phyloP scores from a whole-genome alignment of 352 stramenopile genomes.

The Globisporangium mamillatum region DNA sequence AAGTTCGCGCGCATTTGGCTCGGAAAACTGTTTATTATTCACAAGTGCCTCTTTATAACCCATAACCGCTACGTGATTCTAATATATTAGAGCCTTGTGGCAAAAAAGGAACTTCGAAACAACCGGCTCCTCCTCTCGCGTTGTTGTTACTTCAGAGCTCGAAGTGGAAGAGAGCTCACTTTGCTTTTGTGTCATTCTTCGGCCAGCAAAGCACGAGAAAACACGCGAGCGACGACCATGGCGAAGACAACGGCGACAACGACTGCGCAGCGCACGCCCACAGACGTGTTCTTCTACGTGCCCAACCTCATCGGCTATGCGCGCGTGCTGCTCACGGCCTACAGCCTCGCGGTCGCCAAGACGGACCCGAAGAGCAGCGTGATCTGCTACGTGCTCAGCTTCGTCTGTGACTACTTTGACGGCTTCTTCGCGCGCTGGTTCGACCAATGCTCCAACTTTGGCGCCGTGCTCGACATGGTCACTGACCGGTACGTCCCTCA shows the following conservation, averaged over 20 bases:
- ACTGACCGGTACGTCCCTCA: conserved; percentile 81
- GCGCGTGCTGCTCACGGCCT: conserved; percentile 84
- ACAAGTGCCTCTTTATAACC: too few relatives aligned
- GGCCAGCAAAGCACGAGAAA: background rate
- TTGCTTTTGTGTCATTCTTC: background rate
- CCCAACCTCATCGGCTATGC: conserved; percentile 96
- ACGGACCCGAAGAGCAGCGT: conserved; percentile 68
- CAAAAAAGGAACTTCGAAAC: conserved; percentile 1
- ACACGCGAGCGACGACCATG: conserved; percentile 6
- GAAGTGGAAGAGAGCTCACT: background rate
- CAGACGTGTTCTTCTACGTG: conserved; percentile 93
- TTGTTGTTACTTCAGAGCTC: background rate
- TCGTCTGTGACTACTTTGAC: conserved; percentile 98
- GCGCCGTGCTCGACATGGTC: conserved; percentile 97
- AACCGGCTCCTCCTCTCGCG: conserved; percentile 2
- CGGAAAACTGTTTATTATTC: too few relatives aligned
- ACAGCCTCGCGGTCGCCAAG: conserved; percentile 82
- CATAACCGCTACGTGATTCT: too few relatives aligned
- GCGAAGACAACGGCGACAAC: conserved; percentile 3
- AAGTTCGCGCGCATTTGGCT: too few relatives aligned
- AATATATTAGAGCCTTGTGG: too few relatives aligned
- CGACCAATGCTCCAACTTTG: conserved; percentile 95
- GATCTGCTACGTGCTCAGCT: conserved; percentile 93
- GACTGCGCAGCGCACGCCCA: conserved; percentile 32
- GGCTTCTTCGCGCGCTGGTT: conserved; percentile 95